These are phyloP conservation scores for Erodium maritimum DNA, from an alignment of 345 rosid genomes.

Conservation along the genomic window DNA sequence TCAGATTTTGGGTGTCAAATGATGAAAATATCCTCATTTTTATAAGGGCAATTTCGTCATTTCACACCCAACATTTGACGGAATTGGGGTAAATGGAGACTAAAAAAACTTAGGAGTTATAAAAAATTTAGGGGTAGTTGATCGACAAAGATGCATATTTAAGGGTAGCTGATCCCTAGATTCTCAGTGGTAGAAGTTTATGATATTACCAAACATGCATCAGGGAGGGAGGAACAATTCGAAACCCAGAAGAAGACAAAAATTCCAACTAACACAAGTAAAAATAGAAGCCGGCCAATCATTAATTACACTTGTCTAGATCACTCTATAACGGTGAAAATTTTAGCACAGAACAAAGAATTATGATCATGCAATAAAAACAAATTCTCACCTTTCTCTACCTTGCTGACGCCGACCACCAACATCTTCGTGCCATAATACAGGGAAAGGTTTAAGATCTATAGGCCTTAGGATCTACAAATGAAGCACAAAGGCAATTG, in stretches of 20 bases:
- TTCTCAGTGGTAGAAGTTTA: too few relatives aligned
- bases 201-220: too few relatives aligned
- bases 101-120: too few relatives aligned
- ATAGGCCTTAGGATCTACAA: conserved; percentile 57
- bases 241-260: background rate
- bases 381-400: conserved; percentile 56
- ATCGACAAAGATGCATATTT: too few relatives aligned
- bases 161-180: too few relatives aligned
- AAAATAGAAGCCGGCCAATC: background rate
- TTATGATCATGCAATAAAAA: background rate
- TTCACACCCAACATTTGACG: too few relatives aligned
- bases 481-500: background rate
- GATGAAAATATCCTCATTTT: too few relatives aligned
- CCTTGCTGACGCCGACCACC: conserved; percentile 57
- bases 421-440: conserved; percentile 89
- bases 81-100: too few relatives aligned
- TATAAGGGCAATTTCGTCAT: too few relatives aligned
- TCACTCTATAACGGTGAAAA: background rate
- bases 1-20: too few relatives aligned
- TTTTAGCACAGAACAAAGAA: background rate
- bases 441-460: conserved; percentile 77
- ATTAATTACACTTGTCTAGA: background rate
- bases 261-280: background rate
- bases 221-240: conserved; percentile 7
- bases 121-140: too few relatives aligned